These are phyloP conservation scores for Pleurotus platypus DNA, from an alignment of 768 basidiomycete genomes.

Conservation along the genomic window DNA sequence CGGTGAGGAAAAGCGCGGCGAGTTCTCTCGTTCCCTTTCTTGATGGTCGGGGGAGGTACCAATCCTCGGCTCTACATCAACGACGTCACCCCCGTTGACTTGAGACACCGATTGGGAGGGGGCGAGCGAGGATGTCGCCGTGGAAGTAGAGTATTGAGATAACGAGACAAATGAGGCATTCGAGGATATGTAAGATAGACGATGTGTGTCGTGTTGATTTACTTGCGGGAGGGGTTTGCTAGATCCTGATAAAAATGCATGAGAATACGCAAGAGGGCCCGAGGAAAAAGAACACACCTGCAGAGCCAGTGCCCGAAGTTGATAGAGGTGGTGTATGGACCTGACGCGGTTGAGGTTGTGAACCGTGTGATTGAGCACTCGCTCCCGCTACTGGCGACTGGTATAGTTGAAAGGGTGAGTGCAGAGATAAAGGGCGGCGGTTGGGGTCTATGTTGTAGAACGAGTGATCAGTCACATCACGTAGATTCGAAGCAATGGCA, in stretches of 20 bases:
- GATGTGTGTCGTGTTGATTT: not conserved
- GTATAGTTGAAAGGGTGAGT: too few species aligned
- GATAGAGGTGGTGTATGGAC: too few species aligned
- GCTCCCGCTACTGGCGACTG: too few species aligned
- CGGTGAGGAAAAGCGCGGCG: too few species aligned
- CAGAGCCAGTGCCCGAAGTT: not conserved
- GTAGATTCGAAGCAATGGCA: too few species aligned
- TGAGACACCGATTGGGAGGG: constrained; percentile 81
- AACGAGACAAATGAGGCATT: not conserved
- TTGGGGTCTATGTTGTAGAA: too few species aligned
- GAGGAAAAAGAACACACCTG: not conserved
- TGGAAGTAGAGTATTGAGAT: constrained; percentile 23
- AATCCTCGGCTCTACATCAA: not conserved
- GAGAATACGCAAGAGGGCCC: not conserved
- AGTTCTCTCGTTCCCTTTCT: not conserved
- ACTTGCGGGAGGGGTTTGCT: constrained; percentile 24
- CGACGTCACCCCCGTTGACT: constrained; percentile 24
- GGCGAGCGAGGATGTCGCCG: constrained; percentile 44
- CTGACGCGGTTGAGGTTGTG: too few species aligned
- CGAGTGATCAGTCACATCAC: too few species aligned
- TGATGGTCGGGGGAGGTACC: not conserved
- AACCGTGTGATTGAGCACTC: too few species aligned
- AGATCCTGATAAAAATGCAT: not conserved
- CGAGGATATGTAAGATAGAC: not conserved
- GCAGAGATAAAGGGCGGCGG: too few species aligned